Evolutionary conservation across 257 asterid species (phyloP), one percentile per base, ranked within the genome.

Genomic region (Scutellaria galericulata): DNA sequence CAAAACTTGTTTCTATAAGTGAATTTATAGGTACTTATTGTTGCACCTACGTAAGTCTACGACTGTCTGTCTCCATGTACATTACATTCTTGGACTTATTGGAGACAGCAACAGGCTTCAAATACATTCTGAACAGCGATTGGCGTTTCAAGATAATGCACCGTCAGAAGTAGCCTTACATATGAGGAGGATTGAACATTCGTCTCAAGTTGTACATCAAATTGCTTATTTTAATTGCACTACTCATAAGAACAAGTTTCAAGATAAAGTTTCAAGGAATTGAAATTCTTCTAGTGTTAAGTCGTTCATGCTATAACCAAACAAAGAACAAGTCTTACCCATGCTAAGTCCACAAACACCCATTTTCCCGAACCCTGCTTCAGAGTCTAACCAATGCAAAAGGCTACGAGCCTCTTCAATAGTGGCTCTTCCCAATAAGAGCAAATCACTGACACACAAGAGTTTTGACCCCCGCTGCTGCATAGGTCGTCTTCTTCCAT

Each of bases 341-440:
- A 95, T 95, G 86, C 99, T 92, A 61, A 95, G 91, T 70, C 99
- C 98, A 71, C 99, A 95, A 14, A 95, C 80, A 18, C 99, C 99
- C 92, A 91, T 83, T 82, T 95, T 95, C 13, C 99, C 99, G 2
- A 71, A 91, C 40, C 99, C 99, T 7, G 78, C 96, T 81, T 95
- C 97, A 54, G 65, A 63, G 79, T 95, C 99, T 75, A 91, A 76
- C 98, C 98, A 95, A 74, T 91, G 75, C 65, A 95, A 76, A 71
- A 95, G 95, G 84, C 98, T 84, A 53, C 93, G 87, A 42, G 99
- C 90, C 79, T 95, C 99, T 74, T 95, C 99, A 6, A 95, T 92
- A 68, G 99, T 95, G 56, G 77, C 98, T 81, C 98, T 85, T 87
- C 99, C 99, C 70, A 95, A 74, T 71, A 95, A 81, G 18, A 90